Conservation (phyloP, 306 rosid genomes). For the Crotalaria pallida region DNA sequence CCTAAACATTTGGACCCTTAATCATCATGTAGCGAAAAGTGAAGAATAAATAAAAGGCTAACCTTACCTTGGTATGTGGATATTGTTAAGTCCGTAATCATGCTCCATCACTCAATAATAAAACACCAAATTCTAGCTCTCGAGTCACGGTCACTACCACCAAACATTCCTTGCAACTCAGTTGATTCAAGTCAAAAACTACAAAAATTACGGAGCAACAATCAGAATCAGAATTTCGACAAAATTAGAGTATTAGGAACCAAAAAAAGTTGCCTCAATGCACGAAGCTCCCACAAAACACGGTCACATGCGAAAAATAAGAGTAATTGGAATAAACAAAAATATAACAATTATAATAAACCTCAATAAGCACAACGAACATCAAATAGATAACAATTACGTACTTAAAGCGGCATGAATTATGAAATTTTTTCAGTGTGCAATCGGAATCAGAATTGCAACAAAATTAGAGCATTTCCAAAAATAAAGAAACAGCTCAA, state of each 20-base stretch:
- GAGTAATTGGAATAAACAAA: not conserved
- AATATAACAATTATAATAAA: no score
- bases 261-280: no score
- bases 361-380: not conserved
- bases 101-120: not conserved
- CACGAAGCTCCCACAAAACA: no score
- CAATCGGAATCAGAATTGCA: no score
- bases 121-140: slow-evolving; percentile 10
- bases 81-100: slow-evolving; percentile 21
- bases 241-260: not conserved
- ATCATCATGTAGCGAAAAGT: no score
- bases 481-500: no score
- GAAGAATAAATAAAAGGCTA: not conserved
- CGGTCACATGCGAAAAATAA: no score
- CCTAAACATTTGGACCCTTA: no score
- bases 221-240: slow-evolving; percentile 3
- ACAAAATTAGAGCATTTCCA: no score
- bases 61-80: slow-evolving; percentile 6
- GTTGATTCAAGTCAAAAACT: not conserved
- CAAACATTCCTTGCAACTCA: not conserved
- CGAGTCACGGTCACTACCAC: slow-evolving; percentile 4
- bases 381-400: not conserved
- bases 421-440: no score
- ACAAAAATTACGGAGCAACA: not conserved
- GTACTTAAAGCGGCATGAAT: no score